Percentiles rank a stretch among this genome's conserved stretches.
Evolutionary conservation across 768 basidiomycete species (phyloP).

Genomic region (Arthromyces matolae): DNA sequence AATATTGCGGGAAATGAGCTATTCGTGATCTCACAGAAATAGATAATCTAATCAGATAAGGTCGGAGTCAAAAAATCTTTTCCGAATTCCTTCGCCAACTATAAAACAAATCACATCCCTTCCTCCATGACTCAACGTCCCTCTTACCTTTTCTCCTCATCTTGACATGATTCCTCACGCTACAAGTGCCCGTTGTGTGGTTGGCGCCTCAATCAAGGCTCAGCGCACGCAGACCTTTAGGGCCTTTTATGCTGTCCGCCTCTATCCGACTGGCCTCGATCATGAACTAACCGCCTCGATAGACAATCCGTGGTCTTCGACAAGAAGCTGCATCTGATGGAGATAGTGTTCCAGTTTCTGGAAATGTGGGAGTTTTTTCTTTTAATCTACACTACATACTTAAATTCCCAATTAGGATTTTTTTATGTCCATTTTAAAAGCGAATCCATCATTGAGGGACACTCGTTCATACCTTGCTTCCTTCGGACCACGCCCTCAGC

Average conservation of each 20-base stretch:
- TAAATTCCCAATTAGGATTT: constrained; percentile 66
- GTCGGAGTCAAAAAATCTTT: constrained; percentile 16
- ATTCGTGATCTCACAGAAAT: constrained; percentile 18
- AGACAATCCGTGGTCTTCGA: constrained; percentile 43
- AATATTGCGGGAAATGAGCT: constrained; percentile 26
- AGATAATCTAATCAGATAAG: constrained; percentile 28
- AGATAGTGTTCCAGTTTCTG: constrained; percentile 41
- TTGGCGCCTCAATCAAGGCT: constrained; percentile 30
- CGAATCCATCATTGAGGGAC: constrained; percentile 89
- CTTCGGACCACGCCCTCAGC: constrained; percentile 69
- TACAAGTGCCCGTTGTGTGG: constrained; percentile 28
- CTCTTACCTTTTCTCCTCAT: constrained; percentile 12
- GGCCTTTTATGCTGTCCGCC: constrained; percentile 56
- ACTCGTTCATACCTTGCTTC: constrained; percentile 86
- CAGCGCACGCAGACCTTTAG: constrained; percentile 39
- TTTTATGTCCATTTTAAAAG: constrained; percentile 88
- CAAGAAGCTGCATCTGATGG: constrained; percentile 30
- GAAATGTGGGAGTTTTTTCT: constrained; percentile 44
- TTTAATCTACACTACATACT: constrained; percentile 10
- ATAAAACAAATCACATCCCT: constrained; percentile 32
- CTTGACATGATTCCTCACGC: constrained; percentile 36
- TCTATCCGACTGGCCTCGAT: not conserved
- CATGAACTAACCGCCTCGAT: constrained; percentile 12
- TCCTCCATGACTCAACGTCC: constrained; percentile 27
- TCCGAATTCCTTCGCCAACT: constrained; percentile 14